A percentile compares a stretch with the other conserved stretches of the same genome.
Conservation (phyloP, 805 yeast genomes). For the Helenozyma baotianmanensis region DNA sequence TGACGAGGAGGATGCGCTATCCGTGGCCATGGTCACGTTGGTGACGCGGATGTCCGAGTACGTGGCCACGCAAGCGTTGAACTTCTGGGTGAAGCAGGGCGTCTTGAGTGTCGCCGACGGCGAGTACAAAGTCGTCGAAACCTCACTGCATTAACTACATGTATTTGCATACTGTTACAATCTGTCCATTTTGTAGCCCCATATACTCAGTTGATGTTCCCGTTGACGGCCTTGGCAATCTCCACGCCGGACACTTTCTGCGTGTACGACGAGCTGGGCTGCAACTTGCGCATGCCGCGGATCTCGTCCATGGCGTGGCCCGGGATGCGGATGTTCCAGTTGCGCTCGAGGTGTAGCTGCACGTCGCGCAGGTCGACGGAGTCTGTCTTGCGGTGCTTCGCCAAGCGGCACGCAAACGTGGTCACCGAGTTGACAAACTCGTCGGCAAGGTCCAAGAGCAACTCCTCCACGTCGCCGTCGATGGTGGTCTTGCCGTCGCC, state of each 20-base stretch:
- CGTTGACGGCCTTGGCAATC: constrained; percentile 57
- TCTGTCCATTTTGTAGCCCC: too few species aligned
- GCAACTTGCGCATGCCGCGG: constrained; percentile 69
- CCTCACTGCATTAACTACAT: neutral
- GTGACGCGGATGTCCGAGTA: constrained; percentile 18
- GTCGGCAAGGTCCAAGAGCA: constrained; percentile 87
- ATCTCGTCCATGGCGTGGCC: constrained; percentile 92
- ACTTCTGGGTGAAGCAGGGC: constrained; percentile 62
- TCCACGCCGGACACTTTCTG: constrained; percentile 69
- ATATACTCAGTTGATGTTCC: constrained; percentile 32
- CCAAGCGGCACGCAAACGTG: constrained; percentile 87
- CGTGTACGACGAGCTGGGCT: constrained; percentile 56
- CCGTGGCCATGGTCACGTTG: constrained; percentile 20
- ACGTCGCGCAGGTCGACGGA: constrained; percentile 83
- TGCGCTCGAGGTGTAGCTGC: constrained; percentile 84
- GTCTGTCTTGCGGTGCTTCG: constrained; percentile 90
- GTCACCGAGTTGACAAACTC: constrained; percentile 91
- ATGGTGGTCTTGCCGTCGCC: constrained; percentile 88
- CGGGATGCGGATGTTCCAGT: constrained; percentile 93
- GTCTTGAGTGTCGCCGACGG: constrained; percentile 33
- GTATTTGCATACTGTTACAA: too few species aligned
- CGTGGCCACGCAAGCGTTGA: constrained; percentile 26
- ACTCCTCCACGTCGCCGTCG: constrained; percentile 94
- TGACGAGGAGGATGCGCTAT: constrained; percentile 26
- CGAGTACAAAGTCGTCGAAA: constrained; percentile 2